phyloP scores from a whole-genome alignment of 371 early-diverging fungal species.

The Saksenaea vasiformis region DNA sequence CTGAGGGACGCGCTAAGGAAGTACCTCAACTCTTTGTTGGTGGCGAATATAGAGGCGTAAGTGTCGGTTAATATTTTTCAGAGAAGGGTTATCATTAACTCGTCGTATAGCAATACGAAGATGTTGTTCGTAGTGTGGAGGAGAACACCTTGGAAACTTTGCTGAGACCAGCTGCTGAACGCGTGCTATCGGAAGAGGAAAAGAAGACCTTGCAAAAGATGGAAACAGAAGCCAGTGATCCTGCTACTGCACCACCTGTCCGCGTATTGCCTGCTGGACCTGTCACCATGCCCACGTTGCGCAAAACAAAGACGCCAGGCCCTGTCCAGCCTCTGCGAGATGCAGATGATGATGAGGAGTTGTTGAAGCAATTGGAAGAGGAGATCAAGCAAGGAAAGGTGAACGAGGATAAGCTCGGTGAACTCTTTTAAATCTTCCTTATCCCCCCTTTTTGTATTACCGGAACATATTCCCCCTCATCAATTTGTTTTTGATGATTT shows the following conservation, averaged over 20 bases:
- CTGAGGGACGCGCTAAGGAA: conserved; percentile 35
- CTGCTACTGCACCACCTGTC: conserved; percentile 16
- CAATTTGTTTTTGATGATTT: neutral
- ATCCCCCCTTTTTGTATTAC: neutral
- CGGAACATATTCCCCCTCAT: neutral
- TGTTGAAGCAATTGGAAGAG: conserved; percentile 35
- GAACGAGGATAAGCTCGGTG: conserved; percentile 19
- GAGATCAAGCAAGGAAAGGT: conserved; percentile 38
- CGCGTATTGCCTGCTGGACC: conserved; percentile 27
- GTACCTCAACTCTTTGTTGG: conserved; percentile 47
- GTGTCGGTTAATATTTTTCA: neutral
- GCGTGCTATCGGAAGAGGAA: conserved; percentile 32
- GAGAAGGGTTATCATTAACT: no score
- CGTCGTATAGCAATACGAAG: conserved; percentile 27
- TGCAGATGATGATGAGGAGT: conserved; percentile 43
- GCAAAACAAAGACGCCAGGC: conserved; percentile 20
- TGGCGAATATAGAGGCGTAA: conserved; percentile 46
- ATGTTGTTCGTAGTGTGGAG: conserved; percentile 28
- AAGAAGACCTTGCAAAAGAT: conserved; percentile 35
- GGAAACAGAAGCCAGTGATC: conserved; percentile 19
- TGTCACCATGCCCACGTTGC: conserved; percentile 20
- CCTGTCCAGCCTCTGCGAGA: conserved; percentile 34
- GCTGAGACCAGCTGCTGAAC: conserved; percentile 33
- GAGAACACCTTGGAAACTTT: conserved; percentile 19
- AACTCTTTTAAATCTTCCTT: conserved; percentile 14